Evolutionary conservation across 2,329 filamentous ascomycete species (phyloP).

Genomic region (Lecanicillium sp.): DNA sequence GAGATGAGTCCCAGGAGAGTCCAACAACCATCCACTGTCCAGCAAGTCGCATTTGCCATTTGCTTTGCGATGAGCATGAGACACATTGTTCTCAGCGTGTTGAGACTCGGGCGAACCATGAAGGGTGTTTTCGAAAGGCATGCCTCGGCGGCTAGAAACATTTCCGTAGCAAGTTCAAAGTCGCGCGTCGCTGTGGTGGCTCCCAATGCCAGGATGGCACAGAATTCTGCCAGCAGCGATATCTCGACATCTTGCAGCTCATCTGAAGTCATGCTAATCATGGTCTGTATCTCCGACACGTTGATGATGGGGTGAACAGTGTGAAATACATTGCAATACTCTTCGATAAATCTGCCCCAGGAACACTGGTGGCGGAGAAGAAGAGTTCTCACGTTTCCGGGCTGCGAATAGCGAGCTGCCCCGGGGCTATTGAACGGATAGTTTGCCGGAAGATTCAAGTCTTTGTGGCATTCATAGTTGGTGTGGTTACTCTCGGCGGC

Average conservation of each 20-base stretch:
- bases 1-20: conserved; percentile 2
- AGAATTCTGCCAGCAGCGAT: conserved; percentile 7
- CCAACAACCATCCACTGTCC: conserved; percentile 7
- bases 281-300: not conserved
- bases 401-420: conserved; percentile 1
- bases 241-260: no score
- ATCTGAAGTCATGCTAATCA: no score
- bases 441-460: conserved; percentile 6
- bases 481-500: not conserved
- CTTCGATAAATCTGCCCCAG: conserved; percentile 5
- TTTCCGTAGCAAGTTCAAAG: conserved; percentile 3
- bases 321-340: conserved; percentile 8
- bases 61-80: conserved; percentile 11
- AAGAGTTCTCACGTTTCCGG: not conserved
- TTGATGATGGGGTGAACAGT: conserved; percentile 9
- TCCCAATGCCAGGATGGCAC: conserved; percentile 10
- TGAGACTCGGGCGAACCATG: conserved; percentile 11
- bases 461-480: conserved; percentile 1
- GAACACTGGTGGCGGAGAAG: not conserved
- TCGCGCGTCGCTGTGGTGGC: conserved; percentile 4
- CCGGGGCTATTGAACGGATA: conserved; percentile 10
- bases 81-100: conserved; percentile 9
- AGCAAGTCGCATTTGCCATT: conserved; percentile 9
- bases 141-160: conserved; percentile 13
- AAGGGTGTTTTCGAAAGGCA: conserved; percentile 11